Evolutionary conservation across 1,284 basidiomycete genomes (phyloP).

Genomic region (Pulveroboletus sp.): DNA sequence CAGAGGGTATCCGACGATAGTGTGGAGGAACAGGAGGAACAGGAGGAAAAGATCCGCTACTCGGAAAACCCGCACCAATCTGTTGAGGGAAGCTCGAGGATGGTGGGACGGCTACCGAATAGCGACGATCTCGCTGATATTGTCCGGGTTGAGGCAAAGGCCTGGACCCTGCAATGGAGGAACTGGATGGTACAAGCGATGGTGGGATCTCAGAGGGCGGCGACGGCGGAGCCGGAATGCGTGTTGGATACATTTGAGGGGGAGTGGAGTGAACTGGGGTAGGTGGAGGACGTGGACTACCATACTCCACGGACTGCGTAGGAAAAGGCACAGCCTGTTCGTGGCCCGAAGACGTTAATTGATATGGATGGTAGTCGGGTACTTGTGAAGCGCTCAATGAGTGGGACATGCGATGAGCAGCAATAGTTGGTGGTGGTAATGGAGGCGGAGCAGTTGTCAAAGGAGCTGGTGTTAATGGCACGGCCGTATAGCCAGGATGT

Average conservation of each 20-base stretch:
- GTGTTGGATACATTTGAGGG: conserved; percentile 34
- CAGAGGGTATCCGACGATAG: conserved; percentile 34
- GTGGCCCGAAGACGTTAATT: conserved; percentile 20
- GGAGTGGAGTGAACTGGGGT: conserved; percentile 29
- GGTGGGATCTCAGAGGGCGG: conserved; percentile 35
- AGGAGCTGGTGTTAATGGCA: conserved; percentile 10
- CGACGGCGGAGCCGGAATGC: conserved; percentile 36
- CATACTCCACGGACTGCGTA: conserved; percentile 30
- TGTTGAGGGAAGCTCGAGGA: conserved; percentile 36
- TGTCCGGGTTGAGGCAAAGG: conserved; percentile 53
- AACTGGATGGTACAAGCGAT: conserved; percentile 37
- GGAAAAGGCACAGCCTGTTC: conserved; percentile 31
- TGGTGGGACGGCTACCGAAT: conserved; percentile 40
- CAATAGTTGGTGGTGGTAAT: conserved; percentile 23
- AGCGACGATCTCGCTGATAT: conserved; percentile 35
- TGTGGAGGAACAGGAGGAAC: conserved; percentile 23
- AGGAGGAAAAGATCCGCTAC: conserved; percentile 22
- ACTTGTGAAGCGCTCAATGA: conserved; percentile 27
- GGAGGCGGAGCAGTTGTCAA: conserved; percentile 11
- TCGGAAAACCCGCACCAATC: conserved; percentile 20
- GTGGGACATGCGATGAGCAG: conserved; percentile 28
- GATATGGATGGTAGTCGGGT: conserved; percentile 31
- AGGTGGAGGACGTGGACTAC: conserved; percentile 23
- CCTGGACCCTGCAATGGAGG: conserved; percentile 46
- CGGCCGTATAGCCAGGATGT: conserved; percentile 29